A percentile compares a stretch with the other conserved stretches of the same genome.
phyloP scores from a whole-genome alignment of 768 basidiomycete genomes.

The Mycena venus region DNA sequence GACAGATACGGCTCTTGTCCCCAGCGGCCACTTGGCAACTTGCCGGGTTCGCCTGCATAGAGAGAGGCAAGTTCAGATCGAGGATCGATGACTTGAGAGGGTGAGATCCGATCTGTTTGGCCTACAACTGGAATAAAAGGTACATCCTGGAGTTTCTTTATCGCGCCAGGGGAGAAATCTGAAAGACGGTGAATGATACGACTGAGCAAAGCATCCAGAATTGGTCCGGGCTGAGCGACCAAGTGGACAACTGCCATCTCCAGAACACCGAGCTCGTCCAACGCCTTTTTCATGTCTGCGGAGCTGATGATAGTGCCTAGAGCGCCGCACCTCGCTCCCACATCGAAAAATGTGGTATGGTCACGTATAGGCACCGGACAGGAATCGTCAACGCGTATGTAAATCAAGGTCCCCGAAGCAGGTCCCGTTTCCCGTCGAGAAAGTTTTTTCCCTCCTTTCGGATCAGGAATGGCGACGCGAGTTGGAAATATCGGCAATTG shows the following conservation, averaged over 20 bases:
- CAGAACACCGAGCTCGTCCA: conserved; percentile 33
- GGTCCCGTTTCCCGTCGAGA: conserved; percentile 9
- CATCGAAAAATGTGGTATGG: conserved; percentile 32
- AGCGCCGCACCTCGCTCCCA: conserved; percentile 8
- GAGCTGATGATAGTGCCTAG: conserved; percentile 20
- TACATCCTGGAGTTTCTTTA: conserved; percentile 15
- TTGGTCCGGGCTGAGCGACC: conserved; percentile 15
- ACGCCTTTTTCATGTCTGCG: neutral
- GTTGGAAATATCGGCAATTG: conserved; percentile 36
- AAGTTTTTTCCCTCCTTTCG: conserved; percentile 1
- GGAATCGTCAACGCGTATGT: conserved; percentile 25
- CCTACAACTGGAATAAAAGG: conserved; percentile 27
- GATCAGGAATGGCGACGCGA: conserved; percentile 15
- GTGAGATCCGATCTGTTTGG: neutral
- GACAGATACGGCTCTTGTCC: neutral
- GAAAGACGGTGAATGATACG: conserved; percentile 30
- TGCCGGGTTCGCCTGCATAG: conserved; percentile 27
- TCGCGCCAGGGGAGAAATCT: conserved; percentile 12
- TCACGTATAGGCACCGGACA: conserved; percentile 32
- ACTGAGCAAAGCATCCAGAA: conserved; percentile 29
- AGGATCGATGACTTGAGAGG: conserved; percentile 35
- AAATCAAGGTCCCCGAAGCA: conserved; percentile 17
- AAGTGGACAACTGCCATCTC: conserved; percentile 28
- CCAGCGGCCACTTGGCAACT: conserved; percentile 28
- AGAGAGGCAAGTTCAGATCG: conserved; percentile 23